Percentiles rank a stretch among this genome's conserved stretches.
phyloP scores from a whole-genome alignment of 1,284 basidiomycete genomes.

The Butyriboletus appendiculatus region DNA sequence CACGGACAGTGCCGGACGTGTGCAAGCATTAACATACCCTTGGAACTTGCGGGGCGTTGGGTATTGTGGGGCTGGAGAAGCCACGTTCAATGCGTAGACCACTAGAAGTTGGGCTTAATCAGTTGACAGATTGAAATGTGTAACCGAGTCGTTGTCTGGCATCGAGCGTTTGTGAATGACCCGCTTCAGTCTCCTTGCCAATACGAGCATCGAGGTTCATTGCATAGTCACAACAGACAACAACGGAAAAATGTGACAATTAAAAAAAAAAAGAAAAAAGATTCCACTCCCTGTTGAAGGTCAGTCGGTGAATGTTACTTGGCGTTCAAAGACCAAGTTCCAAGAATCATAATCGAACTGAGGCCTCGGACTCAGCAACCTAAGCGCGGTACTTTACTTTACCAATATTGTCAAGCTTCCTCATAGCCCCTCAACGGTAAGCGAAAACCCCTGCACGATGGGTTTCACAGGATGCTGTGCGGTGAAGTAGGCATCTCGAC shows the following conservation, averaged over 20 bases:
- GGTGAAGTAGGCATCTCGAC: slow-evolving; percentile 22
- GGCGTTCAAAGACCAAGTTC: not conserved
- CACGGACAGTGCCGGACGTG: slow-evolving; percentile 31
- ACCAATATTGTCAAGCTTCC: not conserved
- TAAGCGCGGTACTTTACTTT: slow-evolving; percentile 20
- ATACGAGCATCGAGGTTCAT: too few relatives aligned
- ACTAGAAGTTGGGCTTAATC: not conserved
- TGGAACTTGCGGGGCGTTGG: slow-evolving; percentile 48
- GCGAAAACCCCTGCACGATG: slow-evolving; percentile 23
- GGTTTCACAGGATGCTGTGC: too few relatives aligned
- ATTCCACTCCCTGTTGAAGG: not conserved
- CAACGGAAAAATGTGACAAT: too few relatives aligned
- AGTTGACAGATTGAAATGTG: not conserved
- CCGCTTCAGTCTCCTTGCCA: too few relatives aligned
- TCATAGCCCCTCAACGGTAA: slow-evolving; percentile 15
- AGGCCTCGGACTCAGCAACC: slow-evolving; percentile 16
- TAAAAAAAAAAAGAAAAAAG: not conserved
- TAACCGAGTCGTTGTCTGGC: not conserved
- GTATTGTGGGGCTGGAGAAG: slow-evolving; percentile 32
- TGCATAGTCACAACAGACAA: too few relatives aligned
- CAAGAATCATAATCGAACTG: not conserved
- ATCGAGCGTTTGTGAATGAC: not conserved
- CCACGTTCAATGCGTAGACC: slow-evolving; percentile 8
- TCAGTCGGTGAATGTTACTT: not conserved
- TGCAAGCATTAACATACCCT: slow-evolving; percentile 33